These are phyloP conservation scores for Lactarius hengduanensis DNA, from an alignment of 768 basidiomycete genomes.

Conservation along the genomic window DNA sequence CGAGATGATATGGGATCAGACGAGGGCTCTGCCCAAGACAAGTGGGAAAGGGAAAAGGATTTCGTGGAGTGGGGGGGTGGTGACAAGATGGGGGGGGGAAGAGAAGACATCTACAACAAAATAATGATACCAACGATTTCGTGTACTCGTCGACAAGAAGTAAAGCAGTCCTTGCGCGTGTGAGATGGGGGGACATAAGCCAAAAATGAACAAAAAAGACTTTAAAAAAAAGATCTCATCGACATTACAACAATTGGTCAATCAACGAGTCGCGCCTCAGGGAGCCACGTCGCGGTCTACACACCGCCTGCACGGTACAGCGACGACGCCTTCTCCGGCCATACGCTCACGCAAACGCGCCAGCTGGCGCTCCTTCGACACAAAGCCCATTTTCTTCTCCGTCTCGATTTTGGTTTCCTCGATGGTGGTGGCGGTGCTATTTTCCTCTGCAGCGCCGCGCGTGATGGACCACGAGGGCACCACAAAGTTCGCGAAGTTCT, in stretches of 20 bases:
- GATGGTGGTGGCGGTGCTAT: background rate
- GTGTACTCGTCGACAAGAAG: constrained; percentile 10
- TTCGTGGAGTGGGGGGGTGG: background rate
- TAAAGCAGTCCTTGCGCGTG: background rate
- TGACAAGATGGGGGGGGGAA: too few relatives aligned
- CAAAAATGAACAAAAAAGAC: background rate
- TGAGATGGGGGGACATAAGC: background rate
- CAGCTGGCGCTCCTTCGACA: constrained; percentile 65
- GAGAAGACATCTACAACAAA: constrained; percentile 12
- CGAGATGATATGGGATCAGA: too few relatives aligned
- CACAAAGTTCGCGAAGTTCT: constrained; percentile 60
- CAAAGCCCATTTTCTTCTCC: constrained; percentile 37
- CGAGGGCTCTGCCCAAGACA: background rate
- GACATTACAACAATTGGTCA: constrained; percentile 19
- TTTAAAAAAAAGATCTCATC: constrained; percentile 1
- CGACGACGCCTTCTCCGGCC: constrained; percentile 36
- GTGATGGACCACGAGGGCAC: constrained; percentile 38
- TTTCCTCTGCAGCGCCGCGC: background rate
- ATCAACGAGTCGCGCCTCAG: constrained; percentile 3
- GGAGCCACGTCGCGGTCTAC: constrained; percentile 23
- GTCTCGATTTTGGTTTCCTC: constrained; percentile 31
- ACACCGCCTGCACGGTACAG: constrained; percentile 19
- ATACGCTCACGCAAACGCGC: constrained; percentile 59
- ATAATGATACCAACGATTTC: constrained; percentile 25
- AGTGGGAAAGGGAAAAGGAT: background rate